Base-by-base conservation (phyloP, 345 rosid species). In the Ceriops zippeliana region DNA sequence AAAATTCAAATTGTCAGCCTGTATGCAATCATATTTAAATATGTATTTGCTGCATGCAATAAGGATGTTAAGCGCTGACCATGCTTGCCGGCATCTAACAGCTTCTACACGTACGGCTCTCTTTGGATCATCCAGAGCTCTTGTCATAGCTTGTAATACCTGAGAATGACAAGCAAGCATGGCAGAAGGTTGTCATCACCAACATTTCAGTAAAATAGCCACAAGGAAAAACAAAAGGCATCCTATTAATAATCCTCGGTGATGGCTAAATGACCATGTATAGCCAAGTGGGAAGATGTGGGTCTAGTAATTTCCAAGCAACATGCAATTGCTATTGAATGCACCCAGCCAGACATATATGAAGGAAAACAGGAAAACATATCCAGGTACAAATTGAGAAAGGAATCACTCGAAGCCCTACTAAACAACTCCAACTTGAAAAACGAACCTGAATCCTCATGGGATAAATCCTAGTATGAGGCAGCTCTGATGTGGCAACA, bases 91-190 rank as follows among this genome's bases (percentile, higher is more conserved):
- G 78, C 98, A 88, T 83, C 76, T 83, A 54, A 86, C 82, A 42
- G 97, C 96, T 84, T 93, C 96, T 75, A 63, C 79, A 46, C 97
- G 93, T 69, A 93, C 98, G 31, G 71, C 83, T 59, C 96, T 84
- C 84, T 91, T 91, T 5, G 87, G 88, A 76, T 93, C 98, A 76
- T 91, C 96, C 4, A 88, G 88, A 49, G 90, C 86, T 74, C 76
- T 83, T 26, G 82, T 58, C 46, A 85, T 34, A 15, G 96, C 86
- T 81, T 77, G 76, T 69, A 86, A 69, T 26, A 93, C 96, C 98
- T 89, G 82, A 62, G 54, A 61, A 52, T 1, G 46, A 63, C 6
- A 27, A 28, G 5, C 13, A 65, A 5, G 63, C 20, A 28, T 10
- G 57, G n/a, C 21, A 63, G 63, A 17, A 38, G 15, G 59, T 24